These are phyloP conservation scores for Santalum album DNA, from an alignment of 164 flowering plant species.

Conservation along the genomic window DNA sequence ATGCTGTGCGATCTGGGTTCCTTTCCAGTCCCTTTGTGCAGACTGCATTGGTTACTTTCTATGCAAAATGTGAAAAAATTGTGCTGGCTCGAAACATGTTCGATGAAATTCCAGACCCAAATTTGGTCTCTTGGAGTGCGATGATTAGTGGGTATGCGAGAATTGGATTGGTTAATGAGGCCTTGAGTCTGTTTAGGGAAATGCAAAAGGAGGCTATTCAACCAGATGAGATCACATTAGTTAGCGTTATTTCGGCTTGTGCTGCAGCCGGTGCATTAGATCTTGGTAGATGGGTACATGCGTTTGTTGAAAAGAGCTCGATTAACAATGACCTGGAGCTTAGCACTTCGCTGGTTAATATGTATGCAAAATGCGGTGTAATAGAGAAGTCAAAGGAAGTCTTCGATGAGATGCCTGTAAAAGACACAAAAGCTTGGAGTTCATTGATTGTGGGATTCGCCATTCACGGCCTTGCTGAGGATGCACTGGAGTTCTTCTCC, in stretches of 20 bases:
- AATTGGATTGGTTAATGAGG: slow-evolving; percentile 30
- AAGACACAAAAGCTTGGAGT: slow-evolving; percentile 41
- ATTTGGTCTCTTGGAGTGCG: slow-evolving; percentile 34
- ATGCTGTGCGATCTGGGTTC: slow-evolving; percentile 22
- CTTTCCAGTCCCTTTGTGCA: slow-evolving; percentile 29
- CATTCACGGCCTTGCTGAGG: slow-evolving; percentile 36
- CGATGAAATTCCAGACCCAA: slow-evolving; percentile 41
- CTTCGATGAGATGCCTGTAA: slow-evolving; percentile 30
- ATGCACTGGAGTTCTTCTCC: slow-evolving; percentile 26
- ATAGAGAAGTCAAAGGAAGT: slow-evolving; percentile 29
- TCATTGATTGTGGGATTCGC: slow-evolving; percentile 43
- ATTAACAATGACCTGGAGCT: slow-evolving; percentile 33
- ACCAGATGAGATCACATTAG: slow-evolving; percentile 45
- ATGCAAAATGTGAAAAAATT: slow-evolving; percentile 35
- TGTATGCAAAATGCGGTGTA: slow-evolving; percentile 45
- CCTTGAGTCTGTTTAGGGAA: slow-evolving; percentile 33
- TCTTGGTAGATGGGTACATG: slow-evolving; percentile 41
- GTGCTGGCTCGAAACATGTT: slow-evolving; percentile 22
- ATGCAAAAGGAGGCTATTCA: slow-evolving; percentile 29
- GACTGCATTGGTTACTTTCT: slow-evolving; percentile 31
- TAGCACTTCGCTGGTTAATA: slow-evolving; percentile 38
- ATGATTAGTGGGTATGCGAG: slow-evolving; percentile 41
- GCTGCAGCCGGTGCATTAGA: slow-evolving; percentile 38
- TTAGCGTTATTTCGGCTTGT: slow-evolving; percentile 40
- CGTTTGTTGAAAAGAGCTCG: slow-evolving; percentile 21